Conservation (phyloP, 352 stramenopile genomes). For the Thalassiosira livingstoniorum region DNA sequence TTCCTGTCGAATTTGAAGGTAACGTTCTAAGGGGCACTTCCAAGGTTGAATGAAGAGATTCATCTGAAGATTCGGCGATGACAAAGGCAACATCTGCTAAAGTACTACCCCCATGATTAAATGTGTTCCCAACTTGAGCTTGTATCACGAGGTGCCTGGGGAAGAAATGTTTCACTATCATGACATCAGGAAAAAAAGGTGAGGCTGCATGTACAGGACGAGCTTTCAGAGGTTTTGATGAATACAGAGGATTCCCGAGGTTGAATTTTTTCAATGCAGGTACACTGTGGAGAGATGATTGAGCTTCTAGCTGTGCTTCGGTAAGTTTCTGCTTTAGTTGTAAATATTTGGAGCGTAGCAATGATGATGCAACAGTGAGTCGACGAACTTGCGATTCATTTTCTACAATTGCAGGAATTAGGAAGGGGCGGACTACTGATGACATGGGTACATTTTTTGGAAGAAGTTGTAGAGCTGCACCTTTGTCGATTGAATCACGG, state of each 20-base stretch:
- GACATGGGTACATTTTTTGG: conserved; percentile 81
- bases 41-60: conserved; percentile 74
- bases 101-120: conserved; percentile 43
- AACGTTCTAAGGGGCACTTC: conserved; percentile 77
- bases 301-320: conserved; percentile 78
- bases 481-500: conserved; percentile 76
- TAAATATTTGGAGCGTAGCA: conserved; percentile 75
- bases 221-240: conserved; percentile 75
- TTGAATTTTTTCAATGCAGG: conserved; percentile 71
- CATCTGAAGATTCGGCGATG: conserved; percentile 84
- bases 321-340: conserved; percentile 78
- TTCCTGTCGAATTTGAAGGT: conserved; percentile 67
- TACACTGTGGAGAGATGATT: conserved; percentile 74
- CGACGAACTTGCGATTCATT: conserved; percentile 80
- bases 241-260: conserved; percentile 78
- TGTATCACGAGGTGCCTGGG: conserved; percentile 81
- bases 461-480: conserved; percentile 74
- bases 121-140: conserved; percentile 74
- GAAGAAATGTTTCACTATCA: conserved; percentile 85
- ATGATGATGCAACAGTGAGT: conserved; percentile 74
- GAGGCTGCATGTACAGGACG: conserved; percentile 64
- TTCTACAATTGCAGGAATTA: conserved; percentile 82
- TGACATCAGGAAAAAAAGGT: conserved; percentile 79
- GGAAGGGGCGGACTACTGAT: conserved; percentile 71
- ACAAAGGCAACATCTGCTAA: conserved; percentile 81